phyloP scores from a whole-genome alignment of 1,139 yeast genomes.

The Zhuliangozyma parablackwelliae region DNA sequence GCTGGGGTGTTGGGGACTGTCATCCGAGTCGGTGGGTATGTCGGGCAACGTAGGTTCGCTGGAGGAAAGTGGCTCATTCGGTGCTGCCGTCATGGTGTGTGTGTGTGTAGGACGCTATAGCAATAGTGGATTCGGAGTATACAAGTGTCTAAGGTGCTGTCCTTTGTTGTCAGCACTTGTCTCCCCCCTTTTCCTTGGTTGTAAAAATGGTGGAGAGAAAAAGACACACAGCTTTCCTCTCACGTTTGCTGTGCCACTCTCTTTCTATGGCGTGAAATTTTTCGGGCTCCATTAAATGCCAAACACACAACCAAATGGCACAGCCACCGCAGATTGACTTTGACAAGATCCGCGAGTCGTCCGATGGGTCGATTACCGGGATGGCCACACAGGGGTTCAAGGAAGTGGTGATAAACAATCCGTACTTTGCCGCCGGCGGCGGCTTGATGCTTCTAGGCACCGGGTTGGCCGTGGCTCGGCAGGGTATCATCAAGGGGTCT shows the following conservation, averaged over 20 bases:
- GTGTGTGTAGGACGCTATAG: too few species aligned
- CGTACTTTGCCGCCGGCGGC: slow-evolving; percentile 96
- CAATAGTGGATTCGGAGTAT: too few species aligned
- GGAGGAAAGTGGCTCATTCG: too few species aligned
- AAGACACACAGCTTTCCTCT: too few species aligned
- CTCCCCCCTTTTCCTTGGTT: too few species aligned
- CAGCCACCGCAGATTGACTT: slow-evolving; percentile 23
- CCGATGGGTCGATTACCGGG: slow-evolving; percentile 38
- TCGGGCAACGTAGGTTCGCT: too few species aligned
- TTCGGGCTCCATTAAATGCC: not conserved
- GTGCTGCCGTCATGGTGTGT: too few species aligned
- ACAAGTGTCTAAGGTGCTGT: not conserved
- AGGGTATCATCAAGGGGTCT: slow-evolving; percentile 61
- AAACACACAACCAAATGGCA: slow-evolving; percentile 6
- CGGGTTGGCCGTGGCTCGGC: slow-evolving; percentile 72
- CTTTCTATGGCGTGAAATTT: too few species aligned
- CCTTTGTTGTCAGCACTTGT: too few species aligned
- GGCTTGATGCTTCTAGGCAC: slow-evolving; percentile 94
- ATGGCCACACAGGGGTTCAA: slow-evolving; percentile 38
- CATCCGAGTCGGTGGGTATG: too few species aligned
- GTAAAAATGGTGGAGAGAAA: too few species aligned
- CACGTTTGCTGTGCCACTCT: too few species aligned
- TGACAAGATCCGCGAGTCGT: slow-evolving; percentile 29
- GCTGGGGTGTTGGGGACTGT: not conserved
- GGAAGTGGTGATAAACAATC: slow-evolving; percentile 66